A percentile compares a stretch with the other conserved stretches of the same genome.
Conservation (phyloP, 176 grass and related monocot genomes). For the Rhynchospora pubera region DNA sequence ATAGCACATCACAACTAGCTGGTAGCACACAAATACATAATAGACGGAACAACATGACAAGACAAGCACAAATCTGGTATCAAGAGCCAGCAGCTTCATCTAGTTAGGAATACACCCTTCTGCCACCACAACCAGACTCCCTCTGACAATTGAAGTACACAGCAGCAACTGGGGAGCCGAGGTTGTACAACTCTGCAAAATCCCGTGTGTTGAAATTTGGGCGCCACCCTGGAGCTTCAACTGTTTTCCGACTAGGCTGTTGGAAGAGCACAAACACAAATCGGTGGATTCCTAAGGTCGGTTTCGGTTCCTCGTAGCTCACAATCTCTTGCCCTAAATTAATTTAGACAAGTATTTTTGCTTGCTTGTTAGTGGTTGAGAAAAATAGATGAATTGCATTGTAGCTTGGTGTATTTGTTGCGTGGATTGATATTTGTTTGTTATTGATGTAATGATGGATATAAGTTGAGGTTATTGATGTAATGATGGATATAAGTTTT, state of each 20-base stretch:
- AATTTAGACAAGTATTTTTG: neutral
- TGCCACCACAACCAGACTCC: conserved; percentile 58
- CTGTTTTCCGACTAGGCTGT: conserved; percentile 41
- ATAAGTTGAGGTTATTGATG: no score
- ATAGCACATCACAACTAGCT: neutral
- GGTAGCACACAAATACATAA: neutral
- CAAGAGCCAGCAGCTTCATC: neutral
- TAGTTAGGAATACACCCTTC: conserved; percentile 29
- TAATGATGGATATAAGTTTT: no score
- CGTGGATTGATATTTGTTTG: no score
- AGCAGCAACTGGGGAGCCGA: conserved; percentile 42
- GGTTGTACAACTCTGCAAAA: conserved; percentile 69
- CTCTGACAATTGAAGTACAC: conserved; percentile 77
- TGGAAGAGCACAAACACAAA: conserved; percentile 63
- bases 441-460: no score
- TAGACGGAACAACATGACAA: neutral
- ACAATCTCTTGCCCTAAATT: conserved; percentile 51
- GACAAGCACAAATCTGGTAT: neutral
- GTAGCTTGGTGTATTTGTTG: no score
- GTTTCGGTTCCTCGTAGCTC: conserved; percentile 45
- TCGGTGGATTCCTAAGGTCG: conserved; percentile 61
- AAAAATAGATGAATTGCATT: no score
- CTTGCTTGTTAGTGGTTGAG: no score
- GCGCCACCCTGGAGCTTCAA: conserved; percentile 48
- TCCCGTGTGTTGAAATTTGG: conserved; percentile 67